These are phyloP conservation scores for Cryptococcus depauperatus DNA, from an alignment of 1,284 basidiomycete genomes.

Conservation along the genomic window DNA sequence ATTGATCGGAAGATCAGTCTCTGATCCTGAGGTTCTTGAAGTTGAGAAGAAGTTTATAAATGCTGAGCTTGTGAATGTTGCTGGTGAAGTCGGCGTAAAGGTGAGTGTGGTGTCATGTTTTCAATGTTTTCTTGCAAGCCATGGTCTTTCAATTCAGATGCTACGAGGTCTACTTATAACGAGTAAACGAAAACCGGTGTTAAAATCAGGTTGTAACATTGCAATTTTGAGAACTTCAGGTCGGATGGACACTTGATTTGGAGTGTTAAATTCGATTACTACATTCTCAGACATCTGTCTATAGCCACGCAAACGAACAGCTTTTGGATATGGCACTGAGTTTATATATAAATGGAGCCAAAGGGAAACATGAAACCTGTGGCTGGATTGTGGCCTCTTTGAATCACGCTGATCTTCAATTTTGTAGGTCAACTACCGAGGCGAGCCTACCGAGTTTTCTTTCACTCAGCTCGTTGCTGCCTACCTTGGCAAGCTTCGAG, in stretches of 20 bases:
- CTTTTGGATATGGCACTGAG: too few relatives aligned
- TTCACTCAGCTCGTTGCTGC: constrained; percentile 78
- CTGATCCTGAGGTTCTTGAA: constrained; percentile 68
- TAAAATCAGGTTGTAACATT: too few relatives aligned
- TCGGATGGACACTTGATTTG: too few relatives aligned
- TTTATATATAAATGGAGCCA: too few relatives aligned
- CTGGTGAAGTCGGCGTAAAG: constrained; percentile 72
- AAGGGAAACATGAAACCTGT: too few relatives aligned
- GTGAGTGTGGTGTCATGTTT: constrained; percentile 47
- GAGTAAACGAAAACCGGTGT: too few relatives aligned
- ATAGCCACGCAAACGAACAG: too few relatives aligned
- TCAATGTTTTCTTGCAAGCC: background rate
- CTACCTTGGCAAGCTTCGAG: constrained; percentile 79
- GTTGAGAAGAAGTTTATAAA: constrained; percentile 84
- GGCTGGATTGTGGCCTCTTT: too few relatives aligned
- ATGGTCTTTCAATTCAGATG: too few relatives aligned
- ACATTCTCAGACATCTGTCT: too few relatives aligned
- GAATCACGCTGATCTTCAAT: constrained; percentile 2
- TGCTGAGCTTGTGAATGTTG: constrained; percentile 70
- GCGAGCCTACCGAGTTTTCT: constrained; percentile 67
- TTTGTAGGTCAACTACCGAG: constrained; percentile 71
- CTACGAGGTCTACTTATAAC: background rate
- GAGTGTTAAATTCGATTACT: too few relatives aligned
- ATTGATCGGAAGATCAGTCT: constrained; percentile 66
- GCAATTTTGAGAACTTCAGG: too few relatives aligned